Evolutionary conservation across 2,329 filamentous ascomycete genomes (phyloP).

Genomic region (Neofusicoccum parvum): DNA sequence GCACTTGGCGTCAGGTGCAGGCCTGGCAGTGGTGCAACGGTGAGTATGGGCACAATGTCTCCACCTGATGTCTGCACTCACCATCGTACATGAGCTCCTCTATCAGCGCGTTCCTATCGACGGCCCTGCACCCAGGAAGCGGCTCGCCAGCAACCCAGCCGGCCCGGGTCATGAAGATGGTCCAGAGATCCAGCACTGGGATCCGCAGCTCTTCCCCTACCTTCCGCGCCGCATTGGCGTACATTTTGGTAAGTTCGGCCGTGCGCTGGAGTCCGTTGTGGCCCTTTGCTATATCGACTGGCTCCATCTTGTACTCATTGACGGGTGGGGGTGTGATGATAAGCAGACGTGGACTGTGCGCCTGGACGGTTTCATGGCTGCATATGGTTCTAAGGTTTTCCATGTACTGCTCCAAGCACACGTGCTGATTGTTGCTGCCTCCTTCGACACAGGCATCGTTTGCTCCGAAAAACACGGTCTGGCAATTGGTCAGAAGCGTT

Average conservation of each 20-base stretch:
- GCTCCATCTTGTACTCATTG: conserved; percentile 70
- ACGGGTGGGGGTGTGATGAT: conserved; percentile 82
- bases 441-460: conserved; percentile 79
- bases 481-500: conserved; percentile 17
- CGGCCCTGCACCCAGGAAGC: conserved; percentile 59
- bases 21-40: conserved; percentile 36
- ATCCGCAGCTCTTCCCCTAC: conserved; percentile 60
- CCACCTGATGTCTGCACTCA: conserved; percentile 32
- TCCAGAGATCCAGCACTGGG: conserved; percentile 77
- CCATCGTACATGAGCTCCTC: conserved; percentile 59
- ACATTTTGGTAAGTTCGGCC: conserved; percentile 64
- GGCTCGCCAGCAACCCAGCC: conserved; percentile 53
- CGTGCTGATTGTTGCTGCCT: conserved; percentile 68
- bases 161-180: conserved; percentile 69
- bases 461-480: conserved; percentile 83
- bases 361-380: conserved; percentile 67
- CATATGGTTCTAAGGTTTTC: conserved; percentile 72
- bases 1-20: conserved; percentile 61
- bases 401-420: conserved; percentile 75
- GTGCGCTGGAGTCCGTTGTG: conserved; percentile 50
- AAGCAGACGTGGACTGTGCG: conserved; percentile 73
- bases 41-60: neutral
- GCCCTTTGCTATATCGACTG: conserved; percentile 45
- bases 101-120: conserved; percentile 60
- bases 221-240: conserved; percentile 65